Percentiles rank a stretch among this genome's conserved stretches.
Conservation (phyloP, 495 filamentous ascomycete genomes). For the Neurospora cerealis region DNA sequence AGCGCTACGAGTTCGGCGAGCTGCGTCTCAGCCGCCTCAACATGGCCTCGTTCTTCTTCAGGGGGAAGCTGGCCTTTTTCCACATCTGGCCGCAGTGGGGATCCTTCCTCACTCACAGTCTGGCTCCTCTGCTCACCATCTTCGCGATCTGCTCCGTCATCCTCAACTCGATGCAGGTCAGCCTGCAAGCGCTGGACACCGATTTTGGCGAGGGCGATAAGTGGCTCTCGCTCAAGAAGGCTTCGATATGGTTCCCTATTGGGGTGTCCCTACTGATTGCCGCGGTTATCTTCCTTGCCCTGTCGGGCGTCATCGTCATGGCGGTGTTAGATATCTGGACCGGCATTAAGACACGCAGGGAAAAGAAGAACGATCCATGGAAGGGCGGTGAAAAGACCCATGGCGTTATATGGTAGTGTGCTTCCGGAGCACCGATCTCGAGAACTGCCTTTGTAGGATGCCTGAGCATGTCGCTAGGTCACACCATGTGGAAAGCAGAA, state of each 20-base stretch:
- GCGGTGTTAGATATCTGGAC: constrained; percentile 9
- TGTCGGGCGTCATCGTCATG: constrained; percentile 10
- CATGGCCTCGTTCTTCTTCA: constrained; percentile 14
- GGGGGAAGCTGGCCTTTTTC: constrained; percentile 17
- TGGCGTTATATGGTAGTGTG: constrained; percentile 19
- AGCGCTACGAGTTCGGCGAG: constrained; percentile 35
- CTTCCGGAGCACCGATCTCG: background rate
- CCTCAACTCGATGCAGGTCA: constrained; percentile 26
- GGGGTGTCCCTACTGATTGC: constrained; percentile 16
- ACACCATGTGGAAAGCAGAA: background rate
- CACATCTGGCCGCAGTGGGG: constrained; percentile 27
- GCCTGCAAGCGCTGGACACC: constrained; percentile 12
- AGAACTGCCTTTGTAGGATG: background rate
- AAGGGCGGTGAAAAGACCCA: constrained; percentile 12
- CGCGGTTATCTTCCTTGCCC: background rate
- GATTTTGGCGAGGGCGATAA: background rate
- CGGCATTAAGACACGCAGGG: constrained; percentile 9
- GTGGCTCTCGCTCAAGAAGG: constrained; percentile 11
- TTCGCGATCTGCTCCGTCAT: constrained; percentile 23
- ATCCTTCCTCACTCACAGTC: constrained; percentile 16
- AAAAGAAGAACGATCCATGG: constrained; percentile 8
- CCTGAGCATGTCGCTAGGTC: background rate
- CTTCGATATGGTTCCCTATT: constrained; percentile 20
- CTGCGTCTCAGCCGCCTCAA: constrained; percentile 37
- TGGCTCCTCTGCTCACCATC: constrained; percentile 23